Conservation (phyloP, 2,329 filamentous ascomycete species). For the Hypoxylon sp. region DNA sequence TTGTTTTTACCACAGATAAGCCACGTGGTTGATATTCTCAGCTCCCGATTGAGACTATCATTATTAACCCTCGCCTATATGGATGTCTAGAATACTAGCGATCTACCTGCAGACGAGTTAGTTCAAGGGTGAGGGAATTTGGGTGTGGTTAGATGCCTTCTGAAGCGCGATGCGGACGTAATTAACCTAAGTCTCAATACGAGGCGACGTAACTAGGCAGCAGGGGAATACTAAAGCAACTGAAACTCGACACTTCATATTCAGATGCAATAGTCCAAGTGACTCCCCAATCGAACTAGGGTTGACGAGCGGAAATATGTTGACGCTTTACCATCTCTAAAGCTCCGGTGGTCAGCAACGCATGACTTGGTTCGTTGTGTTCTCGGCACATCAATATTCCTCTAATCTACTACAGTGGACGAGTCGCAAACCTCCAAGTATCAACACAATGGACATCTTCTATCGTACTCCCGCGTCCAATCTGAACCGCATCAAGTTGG, state of each 20-base stretch:
- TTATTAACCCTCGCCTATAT: background rate
- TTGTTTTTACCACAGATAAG: background rate
- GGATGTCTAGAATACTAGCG: background rate
- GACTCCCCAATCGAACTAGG: background rate
- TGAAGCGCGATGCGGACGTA: constrained; percentile 5
- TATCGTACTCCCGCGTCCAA: constrained; percentile 5
- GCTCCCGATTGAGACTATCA: background rate
- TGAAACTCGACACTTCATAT: background rate
- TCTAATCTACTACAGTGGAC: background rate
- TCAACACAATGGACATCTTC: constrained; percentile 18
- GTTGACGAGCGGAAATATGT: background rate
- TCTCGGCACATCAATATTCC: background rate
- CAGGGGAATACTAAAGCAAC: constrained; percentile 26
- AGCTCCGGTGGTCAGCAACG: background rate
- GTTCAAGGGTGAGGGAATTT: background rate
- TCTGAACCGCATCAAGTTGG: background rate
- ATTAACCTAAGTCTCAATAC: constrained; percentile 1
- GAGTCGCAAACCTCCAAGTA: background rate
- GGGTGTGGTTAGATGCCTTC: background rate
- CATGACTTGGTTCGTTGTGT: background rate
- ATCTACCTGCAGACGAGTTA: background rate
- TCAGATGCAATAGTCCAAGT: background rate
- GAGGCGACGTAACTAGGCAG: constrained; percentile 24
- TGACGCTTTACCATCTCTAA: background rate
- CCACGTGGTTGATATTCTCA: constrained; percentile 6